Base-by-base conservation (phyloP, 208 protist genomes). In the Wallacemonas collosoma region DNA sequence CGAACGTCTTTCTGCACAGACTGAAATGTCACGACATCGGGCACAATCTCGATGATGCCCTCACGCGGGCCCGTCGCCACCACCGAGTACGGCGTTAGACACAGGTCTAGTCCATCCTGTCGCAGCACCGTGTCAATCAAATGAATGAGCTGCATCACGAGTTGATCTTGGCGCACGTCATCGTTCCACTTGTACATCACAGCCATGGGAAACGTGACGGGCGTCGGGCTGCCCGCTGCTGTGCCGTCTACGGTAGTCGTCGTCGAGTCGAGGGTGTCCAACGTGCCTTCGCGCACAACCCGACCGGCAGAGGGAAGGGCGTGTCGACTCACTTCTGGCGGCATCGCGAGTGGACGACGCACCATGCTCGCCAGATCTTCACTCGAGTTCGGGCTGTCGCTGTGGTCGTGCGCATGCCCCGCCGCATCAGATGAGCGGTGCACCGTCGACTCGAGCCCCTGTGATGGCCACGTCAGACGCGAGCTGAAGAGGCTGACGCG, bases 121-220 rank as follows among this genome's bases (percentile, higher is more conserved):
- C 95, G 91, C 26, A 98, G 77, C 35, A 98, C 75, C 12, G 66
- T 66, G 78, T 99, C 97, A 82, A 98, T 97, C 2, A 98, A 68
- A 8, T 74, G 61, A 8, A 99, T 82, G 2, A 98, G 55, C 72
- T 98, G 96, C 47, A 99, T 82, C n/a, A 99, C 91, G 7, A 99
- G 83, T 80, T 99, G 97, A 75, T 99, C 98, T 81, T 99, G 98
- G 54, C 98, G 85, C 15, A 99, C 82, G 70, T 99, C 98, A 79
- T 99, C 98, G 63, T 97, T 90, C 35, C 72, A 83, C 77, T 99
- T 99, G 81, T 94, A 98, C 72, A 99, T 98, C 36, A 98, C 41
- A 6, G 77, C 47, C 9, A 75, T 12, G 64, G 50, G 57, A 1
- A 36, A 35, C 61, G 72, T 64, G 4, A 70, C 44, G 38, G 45